Evolutionary conservation across 495 filamentous ascomycete species (phyloP).

Genomic region (Hyaloscypha bicolor): DNA sequence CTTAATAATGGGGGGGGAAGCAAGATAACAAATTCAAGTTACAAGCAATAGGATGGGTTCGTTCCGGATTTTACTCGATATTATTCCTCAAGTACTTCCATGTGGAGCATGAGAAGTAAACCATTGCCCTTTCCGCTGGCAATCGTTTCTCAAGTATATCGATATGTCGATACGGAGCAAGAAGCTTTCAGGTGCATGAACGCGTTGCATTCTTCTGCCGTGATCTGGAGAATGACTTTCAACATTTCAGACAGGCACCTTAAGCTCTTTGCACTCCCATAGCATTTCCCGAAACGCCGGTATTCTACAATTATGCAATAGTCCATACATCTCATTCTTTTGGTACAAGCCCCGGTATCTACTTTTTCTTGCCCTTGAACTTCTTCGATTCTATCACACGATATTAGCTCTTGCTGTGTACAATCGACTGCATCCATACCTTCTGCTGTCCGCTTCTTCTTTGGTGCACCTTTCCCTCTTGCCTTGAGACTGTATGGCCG

Average conservation of each 20-base stretch:
- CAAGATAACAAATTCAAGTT: neutral
- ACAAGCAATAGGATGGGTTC: neutral
- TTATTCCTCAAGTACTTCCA: neutral
- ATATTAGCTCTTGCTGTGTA: neutral
- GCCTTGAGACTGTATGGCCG: constrained; percentile 58
- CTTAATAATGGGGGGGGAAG: neutral
- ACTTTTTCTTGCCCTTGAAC: constrained; percentile 37
- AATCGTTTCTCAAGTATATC: no score
- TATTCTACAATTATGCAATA: constrained; percentile 25
- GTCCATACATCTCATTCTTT: constrained; percentile 18
- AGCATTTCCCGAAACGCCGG: constrained; percentile 25
- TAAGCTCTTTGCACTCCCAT: constrained; percentile 8
- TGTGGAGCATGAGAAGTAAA: no score
- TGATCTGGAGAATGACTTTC: neutral
- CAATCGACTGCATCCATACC: constrained; percentile 47
- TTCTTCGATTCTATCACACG: constrained; percentile 38
- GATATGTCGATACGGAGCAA: neutral
- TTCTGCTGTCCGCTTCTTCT: constrained; percentile 77
- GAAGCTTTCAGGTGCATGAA: neutral
- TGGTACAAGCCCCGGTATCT: constrained; percentile 10
- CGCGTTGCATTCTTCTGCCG: constrained; percentile 16
- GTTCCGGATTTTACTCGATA: neutral
- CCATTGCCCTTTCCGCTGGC: no score
- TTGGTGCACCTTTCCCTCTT: constrained; percentile 86
- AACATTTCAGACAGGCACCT: constrained; percentile 3